These are phyloP conservation scores for Daedaleopsis nitida DNA, from an alignment of 768 basidiomycete species.

Conservation along the genomic window DNA sequence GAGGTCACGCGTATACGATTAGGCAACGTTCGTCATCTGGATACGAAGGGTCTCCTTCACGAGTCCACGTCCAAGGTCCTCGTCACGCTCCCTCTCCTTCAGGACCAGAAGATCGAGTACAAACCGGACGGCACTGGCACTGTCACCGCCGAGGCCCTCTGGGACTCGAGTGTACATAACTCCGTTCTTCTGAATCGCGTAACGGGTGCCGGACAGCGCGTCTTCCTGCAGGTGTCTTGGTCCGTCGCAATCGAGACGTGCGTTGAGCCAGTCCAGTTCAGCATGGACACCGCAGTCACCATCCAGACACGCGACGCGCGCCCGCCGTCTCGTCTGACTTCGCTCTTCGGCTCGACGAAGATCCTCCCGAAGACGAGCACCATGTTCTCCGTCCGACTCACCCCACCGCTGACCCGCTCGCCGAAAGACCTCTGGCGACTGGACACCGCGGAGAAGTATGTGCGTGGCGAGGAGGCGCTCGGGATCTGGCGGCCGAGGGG, in stretches of 20 bases:
- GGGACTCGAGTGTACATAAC: conserved; percentile 94
- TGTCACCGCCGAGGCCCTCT: conserved; percentile 71
- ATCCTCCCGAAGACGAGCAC: conserved; percentile 77
- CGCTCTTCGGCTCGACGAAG: conserved; percentile 77
- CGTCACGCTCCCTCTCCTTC: conserved; percentile 72
- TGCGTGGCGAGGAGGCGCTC: conserved; percentile 86
- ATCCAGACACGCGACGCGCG: conserved; percentile 86
- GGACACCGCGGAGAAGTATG: conserved; percentile 94
- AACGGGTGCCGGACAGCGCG: conserved; percentile 74
- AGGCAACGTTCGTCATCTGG: conserved; percentile 84
- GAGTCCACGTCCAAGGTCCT: conserved; percentile 73
- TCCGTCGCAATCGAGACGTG: conserved; percentile 83
- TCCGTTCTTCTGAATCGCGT: conserved; percentile 84
- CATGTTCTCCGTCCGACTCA: conserved; percentile 81
- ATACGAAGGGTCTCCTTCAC: conserved; percentile 79
- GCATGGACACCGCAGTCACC: conserved; percentile 81
- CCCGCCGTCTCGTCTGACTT: conserved; percentile 75
- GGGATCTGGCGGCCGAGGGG: conserved; percentile 87
- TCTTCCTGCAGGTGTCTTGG: conserved; percentile 79
- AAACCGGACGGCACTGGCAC: conserved; percentile 81
- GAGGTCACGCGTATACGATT: conserved; percentile 74
- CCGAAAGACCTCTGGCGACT: conserved; percentile 91
- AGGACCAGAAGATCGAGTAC: conserved; percentile 75
- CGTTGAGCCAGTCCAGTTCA: conserved; percentile 84
- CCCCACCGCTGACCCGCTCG: conserved; percentile 83